Base-by-base conservation (phyloP, 2,329 filamentous ascomycete species). In the Ilyonectria sp. region DNA sequence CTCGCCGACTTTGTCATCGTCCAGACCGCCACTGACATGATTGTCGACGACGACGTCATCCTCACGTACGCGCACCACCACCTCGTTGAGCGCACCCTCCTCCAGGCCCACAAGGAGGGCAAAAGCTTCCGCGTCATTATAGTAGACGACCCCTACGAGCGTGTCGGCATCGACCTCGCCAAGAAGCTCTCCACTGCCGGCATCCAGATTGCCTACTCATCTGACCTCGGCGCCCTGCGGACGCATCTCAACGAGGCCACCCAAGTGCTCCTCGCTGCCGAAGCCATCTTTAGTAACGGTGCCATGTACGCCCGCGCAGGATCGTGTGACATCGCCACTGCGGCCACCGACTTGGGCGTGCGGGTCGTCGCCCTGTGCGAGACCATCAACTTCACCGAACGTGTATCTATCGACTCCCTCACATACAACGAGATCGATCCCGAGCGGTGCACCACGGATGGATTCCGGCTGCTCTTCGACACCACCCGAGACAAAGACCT, bases 281-380 rank as follows among this genome's bases (percentile, higher is more conserved):
- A 98, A 79, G 93, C 94, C 44, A 96, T 99, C 90, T 96, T 97
- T 83, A 95, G 93, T 73, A 98, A 98, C 80, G 96, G 96, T 8
- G 89, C 93, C 37, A 87, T 99, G 74, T 97, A 97, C 81, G 95
- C 93, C 5, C 90, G 94, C 21, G 90, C 94, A 10, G 96, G 96
- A 68, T 97, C 95, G 4, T 94, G 93, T 26, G 89, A 96, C 66
- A 88, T 98, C 10, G 95, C 95, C 19, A 92, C 96, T 85, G 90
- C 92, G 47, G 95, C 95, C 6, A 90, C 91, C 58, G 90, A 93
- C 63, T 86, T 90, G 21, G 91, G 92, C 65, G 89, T 95, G 43
- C 93, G 93, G 1, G 94, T 98, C 65, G 91, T 97, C 37, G 94
- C 97, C 3, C 92, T 97, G 66, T 97, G 94, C 80, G 95, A 98